Evolutionary conservation across 371 early-diverging fungal genomes (phyloP).

Genomic region (Lichtheimia ornata): DNA sequence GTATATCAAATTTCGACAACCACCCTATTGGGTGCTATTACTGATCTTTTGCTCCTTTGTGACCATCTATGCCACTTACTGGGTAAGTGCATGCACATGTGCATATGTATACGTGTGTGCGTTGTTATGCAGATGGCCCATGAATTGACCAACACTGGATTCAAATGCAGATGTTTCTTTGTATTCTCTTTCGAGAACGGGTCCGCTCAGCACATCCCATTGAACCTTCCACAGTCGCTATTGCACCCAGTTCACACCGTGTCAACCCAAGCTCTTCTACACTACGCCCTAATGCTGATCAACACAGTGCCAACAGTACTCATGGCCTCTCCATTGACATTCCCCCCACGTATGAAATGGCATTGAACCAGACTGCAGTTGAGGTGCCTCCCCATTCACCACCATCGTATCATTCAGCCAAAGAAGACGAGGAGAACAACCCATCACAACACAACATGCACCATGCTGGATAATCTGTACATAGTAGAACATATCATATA

Average conservation of each 20-base stretch:
- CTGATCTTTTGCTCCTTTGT: slow-evolving; percentile 12
- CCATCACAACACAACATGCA: no score
- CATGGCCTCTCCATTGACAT: slow-evolving; percentile 3
- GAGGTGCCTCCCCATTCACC: slow-evolving; percentile 11
- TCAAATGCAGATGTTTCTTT: slow-evolving; percentile 2
- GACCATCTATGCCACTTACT: slow-evolving; percentile 15
- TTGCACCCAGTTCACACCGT: slow-evolving; percentile 16
- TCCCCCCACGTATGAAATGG: slow-evolving; percentile 18
- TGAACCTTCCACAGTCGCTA: slow-evolving; percentile 19
- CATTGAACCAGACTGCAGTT: slow-evolving; percentile 11
- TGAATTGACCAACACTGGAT: no score
- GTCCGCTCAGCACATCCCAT: background rate
- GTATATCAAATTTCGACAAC: slow-evolving; percentile 16
- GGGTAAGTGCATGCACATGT: slow-evolving; percentile 9
- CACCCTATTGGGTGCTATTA: slow-evolving; percentile 17
- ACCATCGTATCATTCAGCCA: slow-evolving; percentile 20
- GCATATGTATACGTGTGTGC: background rate
- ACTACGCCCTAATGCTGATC: slow-evolving; percentile 1
- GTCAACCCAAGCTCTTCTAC: slow-evolving; percentile 6
- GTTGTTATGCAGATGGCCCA: background rate
- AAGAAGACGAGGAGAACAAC: slow-evolving; percentile 15
- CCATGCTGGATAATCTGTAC: no score
- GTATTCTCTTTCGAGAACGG: background rate
- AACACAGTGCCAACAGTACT: background rate
- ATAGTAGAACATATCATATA: no score